Evolutionary conservation across 176 grass and related monocot genomes (phyloP), one percentile per base, ranked within the genome.

Genomic region (Pontederia paniculata): DNA sequence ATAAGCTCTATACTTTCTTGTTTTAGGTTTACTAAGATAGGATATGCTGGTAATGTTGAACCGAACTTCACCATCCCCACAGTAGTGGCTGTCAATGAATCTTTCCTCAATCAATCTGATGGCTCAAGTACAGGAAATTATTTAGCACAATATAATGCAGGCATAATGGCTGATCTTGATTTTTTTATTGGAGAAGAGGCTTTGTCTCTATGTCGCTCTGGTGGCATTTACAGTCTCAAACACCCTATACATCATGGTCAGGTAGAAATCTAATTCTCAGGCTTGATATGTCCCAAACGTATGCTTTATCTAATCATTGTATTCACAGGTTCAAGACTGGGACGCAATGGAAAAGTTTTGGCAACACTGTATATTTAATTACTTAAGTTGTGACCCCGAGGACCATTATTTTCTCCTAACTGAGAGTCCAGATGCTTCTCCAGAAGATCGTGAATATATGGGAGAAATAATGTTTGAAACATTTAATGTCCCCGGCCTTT

Each of bases 401-500:
- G 93, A 97, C 21, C 93, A 97, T 19, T 97, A 90, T 68, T 97
- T 97, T 49, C 77, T 97, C 73, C 73, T 97, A 50, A 90, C 93
- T 0, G 86, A 97, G 62, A 97, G 93, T 52, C 93, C 93, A 42
- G 78, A 77, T 25, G 81, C 74, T 53, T 63, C 86, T 43, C 93
- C 93, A 57, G 93, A 97, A 86, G 86, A 88, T 80, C 83, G 93
- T 69, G 93, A 97, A 74, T 97, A 82, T 73, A 67, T 72, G 15
- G 93, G 93, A 42, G 93, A 97, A 81, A 97, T 97, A 51, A 97
- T 97, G 93, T 97, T 97, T 58, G 93, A 97, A 72, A 97, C 93
- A 14, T 97, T 97, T 71, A 91, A 97, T 62, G 71, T 97, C 42
- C 93, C 93, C 68, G 93, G 83, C 57, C 57, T 97, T 56, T 97